Percentiles rank a stretch among this genome's conserved stretches.
phyloP scores from a whole-genome alignment of 441 rosid species.

The Macaranga tanarius region DNA sequence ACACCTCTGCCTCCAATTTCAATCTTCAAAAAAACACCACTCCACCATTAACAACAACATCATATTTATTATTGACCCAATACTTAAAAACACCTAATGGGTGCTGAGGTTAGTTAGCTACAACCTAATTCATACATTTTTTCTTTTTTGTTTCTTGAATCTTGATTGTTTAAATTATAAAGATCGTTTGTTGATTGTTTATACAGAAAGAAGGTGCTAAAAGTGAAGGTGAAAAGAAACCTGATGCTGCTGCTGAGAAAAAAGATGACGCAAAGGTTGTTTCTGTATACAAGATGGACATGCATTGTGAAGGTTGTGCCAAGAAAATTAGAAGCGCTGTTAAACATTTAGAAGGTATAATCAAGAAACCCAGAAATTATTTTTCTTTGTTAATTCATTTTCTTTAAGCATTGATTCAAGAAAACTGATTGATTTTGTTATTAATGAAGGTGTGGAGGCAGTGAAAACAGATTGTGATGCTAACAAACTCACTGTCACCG shows the following conservation, averaged over 20 bases:
- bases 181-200: not conserved
- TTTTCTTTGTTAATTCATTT: too few relatives aligned
- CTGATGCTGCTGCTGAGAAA: slow-evolving; percentile 27
- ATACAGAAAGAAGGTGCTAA: slow-evolving; percentile 55
- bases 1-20: slow-evolving; percentile 11
- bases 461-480: slow-evolving; percentile 54
- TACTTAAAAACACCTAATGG: slow-evolving; percentile 39
- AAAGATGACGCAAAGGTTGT: slow-evolving; percentile 46
- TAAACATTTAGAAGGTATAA: slow-evolving; percentile 49
- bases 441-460: slow-evolving; percentile 60
- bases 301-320: slow-evolving; percentile 94
- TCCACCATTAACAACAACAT: not conserved
- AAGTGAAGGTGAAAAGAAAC: slow-evolving; percentile 55
- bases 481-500: slow-evolving; percentile 71
- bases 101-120: slow-evolving; percentile 54
- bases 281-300: slow-evolving; percentile 70
- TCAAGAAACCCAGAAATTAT: not conserved
- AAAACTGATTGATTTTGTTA: not conserved
- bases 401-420: too few relatives aligned
- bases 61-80: too few relatives aligned
- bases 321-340: slow-evolving; percentile 63
- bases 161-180: not conserved
- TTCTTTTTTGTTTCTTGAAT: too few relatives aligned
- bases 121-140: too few relatives aligned
- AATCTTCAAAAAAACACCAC: slow-evolving; percentile 22